Evolutionary conservation across 768 basidiomycete species (phyloP), one percentile per base, ranked within the genome.

Genomic region (Aureoboletus auriporus): DNA sequence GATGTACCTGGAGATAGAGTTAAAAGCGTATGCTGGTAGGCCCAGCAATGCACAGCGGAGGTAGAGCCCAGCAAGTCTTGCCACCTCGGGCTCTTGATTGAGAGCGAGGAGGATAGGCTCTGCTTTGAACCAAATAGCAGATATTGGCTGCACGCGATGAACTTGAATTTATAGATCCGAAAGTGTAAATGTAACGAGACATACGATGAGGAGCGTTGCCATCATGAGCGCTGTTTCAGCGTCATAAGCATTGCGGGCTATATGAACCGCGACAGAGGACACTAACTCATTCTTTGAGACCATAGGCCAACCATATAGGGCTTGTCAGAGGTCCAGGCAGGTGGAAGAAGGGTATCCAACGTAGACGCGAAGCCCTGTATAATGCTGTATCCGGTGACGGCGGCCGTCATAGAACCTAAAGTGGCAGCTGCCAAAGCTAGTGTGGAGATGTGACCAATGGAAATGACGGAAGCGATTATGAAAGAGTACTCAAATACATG

Each of bases 331-430:
- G 96, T 94, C 93, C 90, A 99, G 13, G 95, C 93, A 34, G 90
- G 82, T 1, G 96, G 95, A 8, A 97, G 80, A 58, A 99, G 78
- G 0, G 94, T 94, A 65, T 99, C 96, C 16, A 99, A 80, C 0
- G 91, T 84, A 42, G 86, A 89, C 8, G 81, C 72, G 46, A 95
- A 80, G 16, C 92, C 92, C 54, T 87, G 86, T 6, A 93, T 71
- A 46, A 95, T 84, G 53, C 84, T 87, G 40, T 72, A 64, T 27
- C 65, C 65, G 1, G 65, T 64, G 10, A 84, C 82, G 44, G 76
- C 79, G 16, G 82, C 82, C 0, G 85, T 86, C 84, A 89, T 86
- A 10, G 80, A 82, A 2, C 79, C 85, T 10, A 89, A 68, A 16
- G 80, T 84, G 23, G 86, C 81, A 0, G 90, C 92, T 2, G 95